Percentiles rank a stretch among this genome's conserved stretches.
Evolutionary conservation across 768 basidiomycete species (phyloP).

Genomic region (Collybiopsis luxurians): DNA sequence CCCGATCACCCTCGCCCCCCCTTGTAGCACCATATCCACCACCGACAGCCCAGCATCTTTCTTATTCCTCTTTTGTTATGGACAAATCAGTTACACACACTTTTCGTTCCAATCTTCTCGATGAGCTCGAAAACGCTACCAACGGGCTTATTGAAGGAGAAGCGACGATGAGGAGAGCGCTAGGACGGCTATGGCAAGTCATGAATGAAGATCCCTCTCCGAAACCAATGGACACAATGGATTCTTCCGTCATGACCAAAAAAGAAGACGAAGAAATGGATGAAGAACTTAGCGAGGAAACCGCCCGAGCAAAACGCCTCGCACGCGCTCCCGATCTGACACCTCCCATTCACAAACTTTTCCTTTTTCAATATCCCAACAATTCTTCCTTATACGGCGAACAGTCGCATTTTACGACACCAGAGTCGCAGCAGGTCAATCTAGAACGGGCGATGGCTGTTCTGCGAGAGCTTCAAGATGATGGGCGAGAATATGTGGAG

Average conservation of each 20-base stretch:
- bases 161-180: constrained; percentile 63
- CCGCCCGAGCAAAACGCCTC: constrained; percentile 38
- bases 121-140: constrained; percentile 79
- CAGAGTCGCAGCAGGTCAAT: constrained; percentile 64
- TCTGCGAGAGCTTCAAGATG: constrained; percentile 80
- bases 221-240: constrained; percentile 22
- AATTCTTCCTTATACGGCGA: constrained; percentile 44
- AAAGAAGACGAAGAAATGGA: constrained; percentile 67
- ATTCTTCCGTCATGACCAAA: constrained; percentile 56
- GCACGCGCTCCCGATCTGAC: constrained; percentile 66
- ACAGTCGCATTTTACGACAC: constrained; percentile 60
- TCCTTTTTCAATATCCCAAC: constrained; percentile 51
- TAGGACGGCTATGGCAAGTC: constrained; percentile 81
- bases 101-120: constrained; percentile 74
- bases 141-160: constrained; percentile 86
- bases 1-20: constrained; percentile 74
- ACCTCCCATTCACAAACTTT: constrained; percentile 63
- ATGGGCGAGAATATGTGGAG: constrained; percentile 84
- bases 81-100: constrained; percentile 83
- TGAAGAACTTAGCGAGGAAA: constrained; percentile 29
- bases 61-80: constrained; percentile 82
- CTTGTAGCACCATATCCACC: constrained; percentile 72
- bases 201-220: constrained; percentile 61
- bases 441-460: constrained; percentile 74
- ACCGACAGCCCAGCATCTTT: constrained; percentile 65